phyloP scores from a whole-genome alignment of 1,284 basidiomycete genomes.

The Rhodotorula mucilaginosa region DNA sequence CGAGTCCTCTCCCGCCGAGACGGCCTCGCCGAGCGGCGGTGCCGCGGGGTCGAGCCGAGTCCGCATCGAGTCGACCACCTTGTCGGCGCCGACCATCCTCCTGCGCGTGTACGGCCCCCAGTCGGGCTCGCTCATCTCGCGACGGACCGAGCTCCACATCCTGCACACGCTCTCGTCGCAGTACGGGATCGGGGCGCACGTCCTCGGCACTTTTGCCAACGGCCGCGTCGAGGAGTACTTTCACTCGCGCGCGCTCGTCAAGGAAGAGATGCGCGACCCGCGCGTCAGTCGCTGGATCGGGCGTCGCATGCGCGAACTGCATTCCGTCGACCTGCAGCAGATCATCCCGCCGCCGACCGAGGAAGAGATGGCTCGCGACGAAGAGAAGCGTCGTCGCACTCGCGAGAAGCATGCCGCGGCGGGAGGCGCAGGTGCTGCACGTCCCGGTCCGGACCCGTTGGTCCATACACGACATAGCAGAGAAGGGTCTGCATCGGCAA shows the following conservation, averaged over 20 bases:
- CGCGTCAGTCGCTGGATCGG: constrained; percentile 77
- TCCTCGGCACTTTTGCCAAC: constrained; percentile 90
- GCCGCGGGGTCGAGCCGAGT: not conserved
- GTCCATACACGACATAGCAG: not conserved
- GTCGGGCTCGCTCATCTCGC: constrained; percentile 78
- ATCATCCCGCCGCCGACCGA: constrained; percentile 55
- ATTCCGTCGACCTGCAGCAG: constrained; percentile 75
- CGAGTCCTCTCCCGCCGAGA: not conserved
- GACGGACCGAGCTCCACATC: constrained; percentile 75
- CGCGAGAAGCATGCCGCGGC: not conserved
- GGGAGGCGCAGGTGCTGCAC: not conserved
- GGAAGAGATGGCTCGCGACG: constrained; percentile 6
- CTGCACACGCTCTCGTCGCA: constrained; percentile 80
- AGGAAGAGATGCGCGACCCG: constrained; percentile 71
- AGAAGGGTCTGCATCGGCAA: not conserved
- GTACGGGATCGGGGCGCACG: constrained; percentile 82
- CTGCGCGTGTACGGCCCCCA: constrained; percentile 86
- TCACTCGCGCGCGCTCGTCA: constrained; percentile 73
- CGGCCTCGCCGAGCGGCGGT: not conserved
- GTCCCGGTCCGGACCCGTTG: constrained; percentile 11
- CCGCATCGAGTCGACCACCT: constrained; percentile 7
- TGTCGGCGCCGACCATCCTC: constrained; percentile 64
- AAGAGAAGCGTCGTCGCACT: not conserved
- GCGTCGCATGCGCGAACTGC: constrained; percentile 86
- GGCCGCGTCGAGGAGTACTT: constrained; percentile 92